Percentiles rank a stretch among this genome's conserved stretches.
These are phyloP conservation scores for Letharia lupina DNA, from an alignment of 495 filamentous ascomycete genomes.

Conservation along the genomic window DNA sequence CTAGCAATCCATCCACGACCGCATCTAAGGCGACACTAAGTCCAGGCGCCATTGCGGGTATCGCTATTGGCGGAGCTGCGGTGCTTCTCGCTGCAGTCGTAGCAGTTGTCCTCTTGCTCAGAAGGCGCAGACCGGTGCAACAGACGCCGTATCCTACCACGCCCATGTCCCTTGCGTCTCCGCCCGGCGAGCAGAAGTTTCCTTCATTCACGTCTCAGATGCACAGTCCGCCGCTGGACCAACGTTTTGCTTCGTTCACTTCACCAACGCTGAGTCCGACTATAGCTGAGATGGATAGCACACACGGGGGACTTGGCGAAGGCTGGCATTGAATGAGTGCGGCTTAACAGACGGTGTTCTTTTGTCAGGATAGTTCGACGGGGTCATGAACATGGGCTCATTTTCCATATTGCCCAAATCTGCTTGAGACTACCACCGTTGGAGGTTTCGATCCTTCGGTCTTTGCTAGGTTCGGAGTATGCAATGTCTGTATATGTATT, in stretches of 20 bases:
- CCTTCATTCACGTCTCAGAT: background rate
- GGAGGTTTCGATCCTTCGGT: background rate
- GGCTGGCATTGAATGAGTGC: background rate
- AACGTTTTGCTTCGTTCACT: background rate
- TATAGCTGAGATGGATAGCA: slow-evolving; percentile 9
- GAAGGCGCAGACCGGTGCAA: background rate
- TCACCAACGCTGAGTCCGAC: background rate
- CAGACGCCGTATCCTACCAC: background rate
- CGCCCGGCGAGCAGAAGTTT: slow-evolving; percentile 5
- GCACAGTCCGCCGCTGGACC: background rate
- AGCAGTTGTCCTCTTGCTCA: background rate
- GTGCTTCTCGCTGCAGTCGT: background rate
- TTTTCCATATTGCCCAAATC: background rate
- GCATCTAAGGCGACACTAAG: background rate
- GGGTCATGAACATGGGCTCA: background rate
- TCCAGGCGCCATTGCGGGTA: slow-evolving; percentile 9
- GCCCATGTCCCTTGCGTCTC: background rate
- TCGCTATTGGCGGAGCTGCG: slow-evolving; percentile 5
- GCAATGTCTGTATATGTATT: background rate
- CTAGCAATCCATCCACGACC: background rate
- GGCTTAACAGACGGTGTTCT: background rate
- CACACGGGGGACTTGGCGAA: background rate
- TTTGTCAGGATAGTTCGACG: background rate
- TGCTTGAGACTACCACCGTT: background rate
- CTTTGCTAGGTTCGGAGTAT: background rate